A percentile compares a stretch with the other conserved stretches of the same genome.
These are phyloP conservation scores for Trichoderma simmonsii DNA, from an alignment of 2,329 filamentous ascomycete species.

Conservation along the genomic window DNA sequence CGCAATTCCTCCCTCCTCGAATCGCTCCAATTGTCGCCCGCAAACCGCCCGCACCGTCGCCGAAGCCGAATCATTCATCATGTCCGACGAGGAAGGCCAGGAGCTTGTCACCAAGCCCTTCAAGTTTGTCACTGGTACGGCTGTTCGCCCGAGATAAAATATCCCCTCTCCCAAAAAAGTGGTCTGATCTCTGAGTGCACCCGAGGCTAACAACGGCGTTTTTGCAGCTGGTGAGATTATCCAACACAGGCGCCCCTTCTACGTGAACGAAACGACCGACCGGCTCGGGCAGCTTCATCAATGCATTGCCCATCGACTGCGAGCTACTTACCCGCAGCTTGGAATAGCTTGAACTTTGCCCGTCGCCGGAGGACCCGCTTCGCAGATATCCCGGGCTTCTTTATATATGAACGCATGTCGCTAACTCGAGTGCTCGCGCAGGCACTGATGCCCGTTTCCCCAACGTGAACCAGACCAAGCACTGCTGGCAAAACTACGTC, in stretches of 20 bases:
- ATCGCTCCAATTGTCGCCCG: constrained; percentile 10
- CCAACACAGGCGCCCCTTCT: constrained; percentile 22
- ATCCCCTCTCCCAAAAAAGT: constrained; percentile 37
- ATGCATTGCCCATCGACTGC: neutral
- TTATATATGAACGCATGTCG: neutral
- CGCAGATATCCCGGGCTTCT: neutral
- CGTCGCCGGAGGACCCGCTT: constrained; percentile 7
- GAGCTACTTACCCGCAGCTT: neutral
- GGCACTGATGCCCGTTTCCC: constrained; percentile 99
- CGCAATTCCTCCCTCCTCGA: constrained; percentile 27
- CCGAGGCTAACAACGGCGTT: constrained; percentile 40
- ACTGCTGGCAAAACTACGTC: constrained; percentile 99
- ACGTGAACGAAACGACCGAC: constrained; percentile 19
- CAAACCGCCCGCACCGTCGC: constrained; percentile 34
- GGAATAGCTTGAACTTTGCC: neutral
- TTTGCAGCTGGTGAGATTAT: constrained; percentile 44
- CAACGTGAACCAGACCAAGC: constrained; percentile 97
- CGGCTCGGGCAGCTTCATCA: constrained; percentile 29
- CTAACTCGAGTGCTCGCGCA: constrained; percentile 36
- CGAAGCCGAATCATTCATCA: constrained; percentile 50
- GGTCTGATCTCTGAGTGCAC: constrained; percentile 31
- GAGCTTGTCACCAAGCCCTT: constrained; percentile 95
- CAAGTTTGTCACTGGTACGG: constrained; percentile 99
- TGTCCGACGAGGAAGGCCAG: constrained; percentile 80
- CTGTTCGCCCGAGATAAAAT: constrained; percentile 21